Base-by-base conservation (phyloP, 345 rosid species). In the Melastoma malabathricum region DNA sequence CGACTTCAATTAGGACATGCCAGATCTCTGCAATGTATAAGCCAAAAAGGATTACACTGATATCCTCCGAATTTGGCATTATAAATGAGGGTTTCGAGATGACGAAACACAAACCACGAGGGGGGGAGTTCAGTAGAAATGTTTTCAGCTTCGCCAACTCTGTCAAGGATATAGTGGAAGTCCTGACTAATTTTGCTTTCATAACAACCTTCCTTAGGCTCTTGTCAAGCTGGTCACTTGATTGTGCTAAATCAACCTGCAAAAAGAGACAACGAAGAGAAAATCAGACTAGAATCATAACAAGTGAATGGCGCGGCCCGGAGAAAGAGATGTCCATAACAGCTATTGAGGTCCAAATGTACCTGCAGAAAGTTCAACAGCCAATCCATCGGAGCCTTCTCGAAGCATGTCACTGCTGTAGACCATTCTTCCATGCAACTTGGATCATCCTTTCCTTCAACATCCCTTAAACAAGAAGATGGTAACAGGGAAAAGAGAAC, bases 281-380 rank as follows among this genome's bases (percentile, higher is more conserved):
- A 44, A 54, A 52, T 25, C 47, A 25, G 27, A 18, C 49, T 18
- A 34, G 50, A 55, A 5, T 18, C 18, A 27, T 25, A 34, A 55
- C 13, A 10, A 2, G 25, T 22, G 25, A 22, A 22, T 4, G 25
- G 41, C 2, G 9, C 9, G 10, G 10, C 41, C 47, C 16, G 50
- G 2, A 52, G 43, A 19, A 19, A 31, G 8, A 38, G 6, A 19
- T 22, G 25, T 4, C 25, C 25, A 17, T 43, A 23, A 14, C 5
- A 47, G 20, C n/a, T 5, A 17, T 23, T 10, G 20, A 44, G 58
- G 25, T 44, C 20, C 38, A 16, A 6, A 27, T 34, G 12, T 68
- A 83, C 98, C 78, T 75, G 94, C 61, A 90, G 74, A 68, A 82
- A 80, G 49, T 75, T 68, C 68, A 71, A 68, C 66, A 81, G 68